Conservation (phyloP, 139 green algal genomes). For the Coelastrella sp. region DNA sequence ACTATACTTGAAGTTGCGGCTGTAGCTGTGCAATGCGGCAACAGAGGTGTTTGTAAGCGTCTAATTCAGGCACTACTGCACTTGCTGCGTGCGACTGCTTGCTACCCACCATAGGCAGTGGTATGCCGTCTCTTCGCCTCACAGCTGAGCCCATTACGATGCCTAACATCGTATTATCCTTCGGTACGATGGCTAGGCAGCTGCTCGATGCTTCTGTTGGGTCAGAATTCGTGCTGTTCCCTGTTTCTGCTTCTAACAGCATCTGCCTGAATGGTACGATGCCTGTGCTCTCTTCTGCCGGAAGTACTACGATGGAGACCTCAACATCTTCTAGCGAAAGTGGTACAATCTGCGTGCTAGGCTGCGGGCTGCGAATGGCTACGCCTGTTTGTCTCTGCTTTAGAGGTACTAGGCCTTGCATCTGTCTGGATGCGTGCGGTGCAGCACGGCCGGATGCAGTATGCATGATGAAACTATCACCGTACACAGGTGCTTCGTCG, state of each 20-base stretch:
- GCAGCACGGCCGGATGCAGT: not conserved
- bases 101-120: not conserved
- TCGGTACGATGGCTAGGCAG: conserved; percentile 35
- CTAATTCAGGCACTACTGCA: not conserved
- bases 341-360: not conserved
- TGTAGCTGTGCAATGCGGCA: not conserved
- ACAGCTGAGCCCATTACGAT: conserved; percentile 15
- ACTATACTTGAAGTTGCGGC: no score
- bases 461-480: conserved; percentile 25
- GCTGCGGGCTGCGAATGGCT: conserved; percentile 3
- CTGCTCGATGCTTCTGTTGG: not conserved
- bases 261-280: conserved; percentile 40
- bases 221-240: not conserved
- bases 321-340: conserved; percentile 30
- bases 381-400: not conserved
- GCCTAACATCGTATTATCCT: conserved; percentile 36
- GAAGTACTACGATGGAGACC: conserved; percentile 21
- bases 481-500: not conserved
- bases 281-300: conserved; percentile 19
- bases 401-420: not conserved
- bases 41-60: no score
- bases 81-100: not conserved
- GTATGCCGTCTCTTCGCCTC: not conserved
- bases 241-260: not conserved
- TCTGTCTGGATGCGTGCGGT: not conserved